phyloP scores from a whole-genome alignment of 257 asterid species.

The Lithospermum erythrorhizon region DNA sequence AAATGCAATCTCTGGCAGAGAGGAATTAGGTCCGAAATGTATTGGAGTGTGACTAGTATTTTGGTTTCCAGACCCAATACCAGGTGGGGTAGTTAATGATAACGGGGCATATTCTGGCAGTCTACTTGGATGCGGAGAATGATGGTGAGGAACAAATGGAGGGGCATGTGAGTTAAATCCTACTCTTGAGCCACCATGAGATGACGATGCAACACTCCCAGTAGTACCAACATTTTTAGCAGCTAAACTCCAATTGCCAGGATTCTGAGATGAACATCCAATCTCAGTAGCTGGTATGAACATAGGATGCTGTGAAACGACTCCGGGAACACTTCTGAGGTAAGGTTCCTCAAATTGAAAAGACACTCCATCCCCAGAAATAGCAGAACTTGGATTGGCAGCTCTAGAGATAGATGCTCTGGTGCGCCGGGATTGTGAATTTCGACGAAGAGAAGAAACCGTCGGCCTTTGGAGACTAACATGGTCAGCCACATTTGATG shows the following conservation, averaged over 20 bases:
- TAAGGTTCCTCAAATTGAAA: slow-evolving; percentile 24
- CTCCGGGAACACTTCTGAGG: slow-evolving; percentile 41
- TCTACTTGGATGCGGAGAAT: slow-evolving; percentile 53
- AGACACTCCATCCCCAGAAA: slow-evolving; percentile 20
- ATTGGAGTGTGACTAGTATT: slow-evolving; percentile 24
- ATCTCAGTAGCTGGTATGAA: too few relatives aligned
- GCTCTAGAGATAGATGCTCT: slow-evolving; percentile 47
- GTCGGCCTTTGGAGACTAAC: slow-evolving; percentile 20
- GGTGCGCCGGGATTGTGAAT: slow-evolving; percentile 45
- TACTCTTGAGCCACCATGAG: slow-evolving; percentile 31
- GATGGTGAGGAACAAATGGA: slow-evolving; percentile 43
- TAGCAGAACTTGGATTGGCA: slow-evolving; percentile 18
- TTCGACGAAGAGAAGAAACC: slow-evolving; percentile 15
- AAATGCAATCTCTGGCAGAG: slow-evolving; percentile 37
- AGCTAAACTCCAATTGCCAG: too few relatives aligned
- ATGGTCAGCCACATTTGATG: slow-evolving; percentile 24
- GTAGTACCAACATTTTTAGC: slow-evolving; percentile 13
- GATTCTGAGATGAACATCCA: too few relatives aligned
- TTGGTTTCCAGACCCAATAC: slow-evolving; percentile 35
- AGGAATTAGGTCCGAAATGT: slow-evolving; percentile 25
- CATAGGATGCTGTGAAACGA: slow-evolving; percentile 25
- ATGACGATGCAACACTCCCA: slow-evolving; percentile 31
- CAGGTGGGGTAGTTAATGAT: slow-evolving; percentile 46
- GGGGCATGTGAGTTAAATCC: slow-evolving; percentile 36
- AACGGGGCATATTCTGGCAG: slow-evolving; percentile 63